phyloP scores from a whole-genome alignment of 371 early-diverging fungal species.

The Mortierella sp. region DNA sequence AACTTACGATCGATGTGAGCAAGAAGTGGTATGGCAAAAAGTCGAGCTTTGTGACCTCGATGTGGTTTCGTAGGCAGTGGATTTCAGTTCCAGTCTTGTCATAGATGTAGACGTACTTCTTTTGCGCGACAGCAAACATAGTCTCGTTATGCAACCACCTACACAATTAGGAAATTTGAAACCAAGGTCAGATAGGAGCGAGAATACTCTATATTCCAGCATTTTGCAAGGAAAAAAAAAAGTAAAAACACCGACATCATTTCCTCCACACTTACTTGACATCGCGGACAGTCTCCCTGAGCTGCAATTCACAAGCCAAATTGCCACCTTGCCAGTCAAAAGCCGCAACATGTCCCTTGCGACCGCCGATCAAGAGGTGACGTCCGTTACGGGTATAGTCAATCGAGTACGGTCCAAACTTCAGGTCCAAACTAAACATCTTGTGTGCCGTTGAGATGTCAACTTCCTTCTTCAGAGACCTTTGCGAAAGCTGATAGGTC shows the following conservation, averaged over 20 bases:
- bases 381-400: slow-evolving; percentile 95
- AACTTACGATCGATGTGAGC: slow-evolving; percentile 81
- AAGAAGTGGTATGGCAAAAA: slow-evolving; percentile 98
- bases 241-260: too few relatives aligned
- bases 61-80: slow-evolving; percentile 91
- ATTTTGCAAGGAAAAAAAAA: too few relatives aligned
- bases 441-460: slow-evolving; percentile 85
- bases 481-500: slow-evolving; percentile 89
- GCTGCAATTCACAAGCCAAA: slow-evolving; percentile 87
- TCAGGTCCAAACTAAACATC: slow-evolving; percentile 82
- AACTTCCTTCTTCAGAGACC: slow-evolving; percentile 77
- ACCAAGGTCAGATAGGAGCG: slow-evolving; percentile 6
- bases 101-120: slow-evolving; percentile 96
- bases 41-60: slow-evolving; percentile 84
- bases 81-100: slow-evolving; percentile 95
- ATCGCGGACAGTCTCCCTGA: slow-evolving; percentile 92
- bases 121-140: slow-evolving; percentile 98
- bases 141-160: slow-evolving; percentile 97
- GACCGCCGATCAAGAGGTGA: slow-evolving; percentile 88
- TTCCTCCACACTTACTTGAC: slow-evolving; percentile 74
- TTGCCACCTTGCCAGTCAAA: slow-evolving; percentile 94
- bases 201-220: too few relatives aligned
- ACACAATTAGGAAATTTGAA: neutral
- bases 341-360: slow-evolving; percentile 92
- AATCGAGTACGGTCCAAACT: slow-evolving; percentile 89